A percentile compares a stretch with the other conserved stretches of the same genome.
These are phyloP conservation scores for Glarea lozoyensis DNA, from an alignment of 495 filamentous ascomycete genomes.

Conservation along the genomic window DNA sequence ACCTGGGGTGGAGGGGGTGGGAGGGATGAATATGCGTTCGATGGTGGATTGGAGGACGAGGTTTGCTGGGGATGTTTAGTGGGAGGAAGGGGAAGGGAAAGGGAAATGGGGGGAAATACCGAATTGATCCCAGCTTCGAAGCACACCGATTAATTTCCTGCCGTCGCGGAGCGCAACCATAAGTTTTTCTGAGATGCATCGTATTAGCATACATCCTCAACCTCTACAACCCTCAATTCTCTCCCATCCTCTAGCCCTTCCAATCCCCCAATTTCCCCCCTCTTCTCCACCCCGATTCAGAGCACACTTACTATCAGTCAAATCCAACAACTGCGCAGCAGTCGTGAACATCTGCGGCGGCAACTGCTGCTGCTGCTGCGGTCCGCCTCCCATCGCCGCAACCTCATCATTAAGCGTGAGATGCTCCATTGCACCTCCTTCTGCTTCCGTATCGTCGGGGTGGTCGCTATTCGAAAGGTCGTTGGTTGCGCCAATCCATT, in stretches of 20 bases:
- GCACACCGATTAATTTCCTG: conserved; percentile 81
- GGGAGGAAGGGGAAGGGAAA: background rate
- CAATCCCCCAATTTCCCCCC: no score
- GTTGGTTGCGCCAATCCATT: conserved; percentile 13
- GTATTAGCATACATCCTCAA: no score
- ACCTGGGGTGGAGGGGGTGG: conserved; percentile 24
- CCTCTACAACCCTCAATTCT: no score
- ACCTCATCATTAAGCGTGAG: conserved; percentile 31
- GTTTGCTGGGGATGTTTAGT: conserved; percentile 54
- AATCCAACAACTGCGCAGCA: conserved; percentile 84
- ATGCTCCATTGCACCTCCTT: conserved; percentile 38
- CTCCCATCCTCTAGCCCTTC: no score
- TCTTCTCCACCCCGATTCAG: background rate
- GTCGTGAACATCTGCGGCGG: conserved; percentile 97
- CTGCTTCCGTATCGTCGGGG: conserved; percentile 4
- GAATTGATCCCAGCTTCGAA: conserved; percentile 97
- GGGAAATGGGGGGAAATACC: conserved; percentile 43
- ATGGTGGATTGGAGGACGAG: conserved; percentile 85
- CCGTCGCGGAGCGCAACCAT: conserved; percentile 85
- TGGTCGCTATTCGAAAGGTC: conserved; percentile 7
- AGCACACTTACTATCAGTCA: conserved; percentile 79
- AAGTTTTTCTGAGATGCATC: conserved; percentile 93
- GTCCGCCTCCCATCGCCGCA: conserved; percentile 11
- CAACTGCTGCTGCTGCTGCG: conserved; percentile 39
- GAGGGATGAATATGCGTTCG: conserved; percentile 61